phyloP scores from a whole-genome alignment of 2,329 filamentous ascomycete species.

The Cladobotryum protrusum region DNA sequence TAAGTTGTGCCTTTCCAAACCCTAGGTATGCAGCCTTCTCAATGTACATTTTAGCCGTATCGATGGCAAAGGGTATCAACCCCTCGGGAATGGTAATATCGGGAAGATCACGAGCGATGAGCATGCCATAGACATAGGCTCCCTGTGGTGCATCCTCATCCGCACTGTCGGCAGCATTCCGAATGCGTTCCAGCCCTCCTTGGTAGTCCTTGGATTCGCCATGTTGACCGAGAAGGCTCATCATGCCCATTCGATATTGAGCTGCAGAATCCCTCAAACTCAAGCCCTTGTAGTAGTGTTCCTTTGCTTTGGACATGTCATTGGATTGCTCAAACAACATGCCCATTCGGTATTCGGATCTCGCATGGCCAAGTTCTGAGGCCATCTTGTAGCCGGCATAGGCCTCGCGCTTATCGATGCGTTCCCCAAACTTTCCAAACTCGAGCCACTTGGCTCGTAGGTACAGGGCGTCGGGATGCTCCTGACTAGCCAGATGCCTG shows the following conservation, averaged over 20 bases:
- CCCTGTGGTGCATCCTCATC: conserved; percentile 97
- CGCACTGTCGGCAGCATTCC: conserved; percentile 72
- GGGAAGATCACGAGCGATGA: conserved; percentile 83
- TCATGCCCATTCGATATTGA: conserved; percentile 86
- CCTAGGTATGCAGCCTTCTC: conserved; percentile 95
- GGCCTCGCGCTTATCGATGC: conserved; percentile 90
- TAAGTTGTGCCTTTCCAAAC: conserved; percentile 92
- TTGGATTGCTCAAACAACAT: conserved; percentile 98
- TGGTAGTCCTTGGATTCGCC: conserved; percentile 77
- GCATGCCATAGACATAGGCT: conserved; percentile 92
- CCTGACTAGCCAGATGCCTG: conserved; percentile 80
- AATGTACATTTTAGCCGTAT: conserved; percentile 75
- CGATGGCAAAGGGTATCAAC: conserved; percentile 64
- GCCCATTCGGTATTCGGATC: conserved; percentile 93
- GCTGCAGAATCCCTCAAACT: conserved; percentile 80
- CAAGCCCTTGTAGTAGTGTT: conserved; percentile 81
- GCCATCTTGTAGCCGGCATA: conserved; percentile 80
- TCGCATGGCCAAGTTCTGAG: conserved; percentile 77
- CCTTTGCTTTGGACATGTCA: conserved; percentile 82
- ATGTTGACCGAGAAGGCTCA: conserved; percentile 91
- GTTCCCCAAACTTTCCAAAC: conserved; percentile 90
- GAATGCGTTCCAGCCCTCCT: conserved; percentile 75
- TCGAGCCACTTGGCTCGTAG: conserved; percentile 95
- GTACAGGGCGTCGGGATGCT: conserved; percentile 89
- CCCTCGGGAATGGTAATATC: conserved; percentile 73